phyloP scores from a whole-genome alignment of 1,139 yeast species.

The Diutina pseudorugosa region DNA sequence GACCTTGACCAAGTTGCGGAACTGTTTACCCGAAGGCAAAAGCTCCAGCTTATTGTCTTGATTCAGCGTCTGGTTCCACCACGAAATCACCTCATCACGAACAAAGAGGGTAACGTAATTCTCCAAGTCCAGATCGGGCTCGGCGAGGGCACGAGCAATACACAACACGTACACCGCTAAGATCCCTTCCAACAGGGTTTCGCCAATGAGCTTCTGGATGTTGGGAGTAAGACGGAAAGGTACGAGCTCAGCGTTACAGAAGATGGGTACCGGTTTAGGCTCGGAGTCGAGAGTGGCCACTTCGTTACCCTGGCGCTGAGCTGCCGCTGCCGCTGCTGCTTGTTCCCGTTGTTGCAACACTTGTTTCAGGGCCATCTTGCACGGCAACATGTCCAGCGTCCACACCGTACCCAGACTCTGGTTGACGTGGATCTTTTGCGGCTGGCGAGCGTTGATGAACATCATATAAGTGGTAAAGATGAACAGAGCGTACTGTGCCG shows the following conservation, averaged over 20 bases:
- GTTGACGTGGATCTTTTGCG: conserved; percentile 82
- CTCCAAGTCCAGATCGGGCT: conserved; percentile 81
- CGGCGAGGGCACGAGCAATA: conserved; percentile 80
- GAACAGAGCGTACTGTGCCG: conserved; percentile 93
- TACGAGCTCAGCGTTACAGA: conserved; percentile 88
- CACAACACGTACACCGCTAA: conserved; percentile 76
- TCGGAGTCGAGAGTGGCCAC: conserved; percentile 32
- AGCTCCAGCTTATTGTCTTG: conserved; percentile 51
- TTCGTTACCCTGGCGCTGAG: conserved; percentile 1
- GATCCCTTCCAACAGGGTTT: conserved; percentile 82
- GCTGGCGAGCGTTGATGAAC: conserved; percentile 89
- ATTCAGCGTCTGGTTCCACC: conserved; percentile 57
- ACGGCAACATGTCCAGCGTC: conserved; percentile 94
- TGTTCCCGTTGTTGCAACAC: background rate
- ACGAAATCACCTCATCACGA: conserved; percentile 85
- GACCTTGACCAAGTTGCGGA: conserved; percentile 76
- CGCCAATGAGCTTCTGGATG: conserved; percentile 87
- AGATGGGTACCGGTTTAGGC: conserved; percentile 65
- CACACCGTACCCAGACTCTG: conserved; percentile 79
- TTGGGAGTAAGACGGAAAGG: conserved; percentile 97
- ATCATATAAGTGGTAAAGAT: conserved; percentile 89
- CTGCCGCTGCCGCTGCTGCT: background rate
- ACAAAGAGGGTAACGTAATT: conserved; percentile 86
- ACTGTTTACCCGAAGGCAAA: conserved; percentile 61
- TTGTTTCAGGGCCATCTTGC: conserved; percentile 52